Percentiles rank a stretch among this genome's conserved stretches.
phyloP scores from a whole-genome alignment of 768 basidiomycete genomes.

The Cyclocybe cylindracea region DNA sequence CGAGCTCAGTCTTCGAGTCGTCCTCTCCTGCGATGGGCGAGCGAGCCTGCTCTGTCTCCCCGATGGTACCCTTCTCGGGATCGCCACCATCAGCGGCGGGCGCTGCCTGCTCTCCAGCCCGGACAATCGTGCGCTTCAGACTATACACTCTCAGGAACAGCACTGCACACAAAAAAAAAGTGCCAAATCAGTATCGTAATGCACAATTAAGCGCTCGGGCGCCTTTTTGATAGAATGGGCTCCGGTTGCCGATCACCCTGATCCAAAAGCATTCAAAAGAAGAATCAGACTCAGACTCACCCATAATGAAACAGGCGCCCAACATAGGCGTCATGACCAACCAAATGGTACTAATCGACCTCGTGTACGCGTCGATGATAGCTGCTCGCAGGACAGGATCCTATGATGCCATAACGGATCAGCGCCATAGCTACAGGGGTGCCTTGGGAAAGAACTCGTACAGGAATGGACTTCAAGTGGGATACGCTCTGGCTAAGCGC shows the following conservation, averaged over 20 bases:
- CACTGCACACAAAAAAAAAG: conserved; percentile 30
- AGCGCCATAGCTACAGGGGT: no score
- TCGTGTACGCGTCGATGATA: conserved; percentile 62
- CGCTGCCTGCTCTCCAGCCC: conserved; percentile 35
- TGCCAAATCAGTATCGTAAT: background rate
- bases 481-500: conserved; percentile 48
- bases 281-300: conserved; percentile 31
- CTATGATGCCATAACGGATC: conserved; percentile 26
- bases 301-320: conserved; percentile 52
- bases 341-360: conserved; percentile 67
- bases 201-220: background rate
- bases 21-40: conserved; percentile 6
- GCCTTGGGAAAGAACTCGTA: conserved; percentile 22
- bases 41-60: conserved; percentile 21
- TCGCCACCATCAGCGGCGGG: conserved; percentile 16
- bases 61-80: conserved; percentile 26
- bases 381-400: conserved; percentile 47
- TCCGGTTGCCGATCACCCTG: conserved; percentile 1
- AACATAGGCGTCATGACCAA: conserved; percentile 60
- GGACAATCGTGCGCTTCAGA: conserved; percentile 50
- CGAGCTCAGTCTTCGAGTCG: conserved; percentile 14
- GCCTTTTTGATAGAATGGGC: no score
- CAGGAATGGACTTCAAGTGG: conserved; percentile 44
- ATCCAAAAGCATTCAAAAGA: conserved; percentile 4
- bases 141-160: conserved; percentile 63